Conservation (phyloP, 306 rosid species). For the Echinosophora koreensis region DNA sequence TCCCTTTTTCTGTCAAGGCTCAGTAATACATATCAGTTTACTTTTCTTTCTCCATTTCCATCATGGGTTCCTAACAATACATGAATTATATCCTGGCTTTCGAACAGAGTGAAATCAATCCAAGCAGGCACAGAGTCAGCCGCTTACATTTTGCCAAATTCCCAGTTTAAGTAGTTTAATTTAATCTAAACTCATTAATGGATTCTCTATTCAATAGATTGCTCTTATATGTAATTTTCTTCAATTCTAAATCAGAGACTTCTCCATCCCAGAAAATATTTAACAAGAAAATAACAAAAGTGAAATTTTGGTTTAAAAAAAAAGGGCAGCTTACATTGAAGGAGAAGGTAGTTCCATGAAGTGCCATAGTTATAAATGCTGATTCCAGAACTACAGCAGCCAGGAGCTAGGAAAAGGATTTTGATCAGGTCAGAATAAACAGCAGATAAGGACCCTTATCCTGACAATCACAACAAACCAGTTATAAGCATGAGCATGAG, state of each 20-base stretch:
- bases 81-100: conserved; percentile 15
- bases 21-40: too few species aligned
- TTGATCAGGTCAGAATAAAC: background rate
- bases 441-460: background rate
- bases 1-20: too few species aligned
- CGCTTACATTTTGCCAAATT: conserved; percentile 23
- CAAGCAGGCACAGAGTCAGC: background rate
- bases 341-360: conserved; percentile 48
- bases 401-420: background rate
- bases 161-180: conserved; percentile 9
- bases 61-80: background rate
- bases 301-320: background rate
- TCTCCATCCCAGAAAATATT: conserved; percentile 3
- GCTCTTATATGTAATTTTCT: background rate
- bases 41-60: too few species aligned
- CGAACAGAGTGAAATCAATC: conserved; percentile 20
- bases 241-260: background rate
- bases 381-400: conserved; percentile 13
- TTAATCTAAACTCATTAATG: background rate
- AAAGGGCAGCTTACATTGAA: conserved; percentile 46
- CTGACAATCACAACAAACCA: conserved; percentile 27
- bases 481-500: background rate
- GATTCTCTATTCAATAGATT: background rate
- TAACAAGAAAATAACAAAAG: background rate
- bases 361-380: conserved; percentile 47